Conservation (phyloP, 805 yeast species). For the Sugiyamaella smithiae region DNA sequence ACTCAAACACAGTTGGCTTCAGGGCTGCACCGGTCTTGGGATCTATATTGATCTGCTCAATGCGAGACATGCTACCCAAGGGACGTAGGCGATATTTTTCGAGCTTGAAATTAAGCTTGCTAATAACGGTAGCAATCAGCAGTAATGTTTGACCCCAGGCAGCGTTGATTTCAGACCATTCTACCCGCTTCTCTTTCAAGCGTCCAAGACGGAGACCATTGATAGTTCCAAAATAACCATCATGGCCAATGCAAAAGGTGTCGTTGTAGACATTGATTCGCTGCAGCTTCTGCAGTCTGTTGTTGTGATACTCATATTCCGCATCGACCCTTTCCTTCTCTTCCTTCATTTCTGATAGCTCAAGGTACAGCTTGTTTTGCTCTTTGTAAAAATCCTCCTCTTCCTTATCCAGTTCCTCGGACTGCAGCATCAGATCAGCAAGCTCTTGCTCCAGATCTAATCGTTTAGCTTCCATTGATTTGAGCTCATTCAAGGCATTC, state of each 20-base stretch:
- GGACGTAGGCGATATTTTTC: conserved; percentile 68
- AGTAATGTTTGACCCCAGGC: conserved; percentile 84
- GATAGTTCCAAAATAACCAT: conserved; percentile 82
- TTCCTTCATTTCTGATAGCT: conserved; percentile 47
- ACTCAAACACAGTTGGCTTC: conserved; percentile 42
- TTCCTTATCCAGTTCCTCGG: conserved; percentile 36
- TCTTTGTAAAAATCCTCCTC: conserved; percentile 46
- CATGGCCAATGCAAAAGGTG: conserved; percentile 78
- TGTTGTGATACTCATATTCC: conserved; percentile 57
- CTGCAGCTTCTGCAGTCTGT: conserved; percentile 67
- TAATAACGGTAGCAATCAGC: conserved; percentile 60
- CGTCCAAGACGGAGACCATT: conserved; percentile 83
- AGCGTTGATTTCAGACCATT: conserved; percentile 90
- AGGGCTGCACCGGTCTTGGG: conserved; percentile 36
- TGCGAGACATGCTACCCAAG: conserved; percentile 78
- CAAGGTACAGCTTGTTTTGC: conserved; percentile 56
- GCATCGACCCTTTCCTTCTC: conserved; percentile 64
- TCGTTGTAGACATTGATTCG: conserved; percentile 79
- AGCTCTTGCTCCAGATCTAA: conserved; percentile 47
- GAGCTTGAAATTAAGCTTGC: conserved; percentile 54
- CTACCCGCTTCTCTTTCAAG: conserved; percentile 54
- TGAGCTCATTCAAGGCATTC: conserved; percentile 35
- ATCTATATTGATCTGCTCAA: conserved; percentile 53
- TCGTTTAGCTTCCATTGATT: conserved; percentile 33
- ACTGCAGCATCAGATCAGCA: conserved; percentile 39